A percentile compares a stretch with the other conserved stretches of the same genome.
Evolutionary conservation across 2,329 filamentous ascomycete genomes (phyloP).

Genomic region (Botrytis porri): DNA sequence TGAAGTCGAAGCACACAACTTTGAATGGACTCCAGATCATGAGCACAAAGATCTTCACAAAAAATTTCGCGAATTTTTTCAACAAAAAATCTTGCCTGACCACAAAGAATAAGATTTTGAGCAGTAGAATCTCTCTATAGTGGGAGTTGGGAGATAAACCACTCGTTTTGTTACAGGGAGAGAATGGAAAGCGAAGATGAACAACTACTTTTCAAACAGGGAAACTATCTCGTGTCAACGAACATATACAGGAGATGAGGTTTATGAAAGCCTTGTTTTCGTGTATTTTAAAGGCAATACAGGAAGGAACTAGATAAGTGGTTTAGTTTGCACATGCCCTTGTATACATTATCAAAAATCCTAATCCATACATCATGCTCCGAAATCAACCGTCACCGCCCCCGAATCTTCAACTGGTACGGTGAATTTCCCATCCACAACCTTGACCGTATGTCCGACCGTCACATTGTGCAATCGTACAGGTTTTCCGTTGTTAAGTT

Average conservation of each 20-base stretch:
- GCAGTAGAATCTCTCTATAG: background rate
- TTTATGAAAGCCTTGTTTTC: too few relatives aligned
- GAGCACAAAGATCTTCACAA: background rate
- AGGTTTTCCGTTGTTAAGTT: conserved; percentile 53
- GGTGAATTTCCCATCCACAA: conserved; percentile 40
- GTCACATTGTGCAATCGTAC: conserved; percentile 56
- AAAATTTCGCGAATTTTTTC: too few relatives aligned
- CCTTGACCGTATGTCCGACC: conserved; percentile 44
- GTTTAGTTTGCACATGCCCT: background rate
- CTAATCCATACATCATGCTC: background rate
- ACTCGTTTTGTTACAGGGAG: background rate
- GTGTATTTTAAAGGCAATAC: background rate
- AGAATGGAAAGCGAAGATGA: background rate
- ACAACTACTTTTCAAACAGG: background rate
- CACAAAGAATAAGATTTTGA: background rate
- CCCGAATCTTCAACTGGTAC: conserved; percentile 45
- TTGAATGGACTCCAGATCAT: background rate
- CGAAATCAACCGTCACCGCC: conserved; percentile 35
- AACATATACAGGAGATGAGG: background rate
- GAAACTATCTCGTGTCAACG: background rate
- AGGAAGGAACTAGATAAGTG: background rate
- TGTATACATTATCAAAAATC: background rate
- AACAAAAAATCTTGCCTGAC: background rate
- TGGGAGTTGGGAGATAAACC: background rate
- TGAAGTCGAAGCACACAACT: background rate